Percentiles rank a stretch among this genome's conserved stretches.
phyloP scores from a whole-genome alignment of 139 green algal species.

The Limnomonas spitsbergensis region DNA sequence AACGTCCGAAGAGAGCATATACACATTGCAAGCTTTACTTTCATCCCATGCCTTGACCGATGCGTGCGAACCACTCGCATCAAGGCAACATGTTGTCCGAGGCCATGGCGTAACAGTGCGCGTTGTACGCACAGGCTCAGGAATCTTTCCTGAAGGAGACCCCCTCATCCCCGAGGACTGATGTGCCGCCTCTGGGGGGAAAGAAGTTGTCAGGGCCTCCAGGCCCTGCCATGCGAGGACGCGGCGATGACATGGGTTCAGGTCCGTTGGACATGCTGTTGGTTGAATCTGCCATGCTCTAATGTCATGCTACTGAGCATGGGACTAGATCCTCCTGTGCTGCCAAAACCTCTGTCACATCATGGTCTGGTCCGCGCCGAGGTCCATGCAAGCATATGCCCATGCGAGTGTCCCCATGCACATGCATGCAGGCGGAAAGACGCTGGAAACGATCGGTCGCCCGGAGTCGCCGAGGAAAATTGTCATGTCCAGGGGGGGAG shows the following conservation, averaged over 20 bases:
- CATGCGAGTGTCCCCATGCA: neutral
- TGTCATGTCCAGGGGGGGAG: neutral
- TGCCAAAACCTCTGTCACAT: neutral
- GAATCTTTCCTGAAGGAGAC: neutral
- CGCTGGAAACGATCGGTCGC: neutral
- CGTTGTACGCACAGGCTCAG: neutral
- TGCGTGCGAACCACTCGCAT: no score
- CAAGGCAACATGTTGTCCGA: neutral
- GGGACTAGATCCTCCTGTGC: neutral
- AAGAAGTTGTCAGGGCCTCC: neutral
- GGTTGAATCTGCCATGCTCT: neutral
- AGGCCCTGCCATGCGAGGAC: neutral
- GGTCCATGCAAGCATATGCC: neutral
- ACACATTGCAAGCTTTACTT: neutral
- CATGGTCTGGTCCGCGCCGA: neutral
- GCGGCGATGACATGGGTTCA: neutral
- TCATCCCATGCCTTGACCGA: no score
- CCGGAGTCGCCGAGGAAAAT: neutral
- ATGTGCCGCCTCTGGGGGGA: conserved; percentile 24
- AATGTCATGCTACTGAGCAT: neutral
- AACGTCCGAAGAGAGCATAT: neutral
- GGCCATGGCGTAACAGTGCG: no score
- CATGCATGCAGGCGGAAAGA: neutral
- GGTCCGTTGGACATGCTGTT: neutral
- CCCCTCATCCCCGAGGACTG: conserved; percentile 17